A percentile compares a stretch with the other conserved stretches of the same genome.
phyloP scores from a whole-genome alignment of 139 green algal species.

The Raphidocelis subcapitata region DNA sequence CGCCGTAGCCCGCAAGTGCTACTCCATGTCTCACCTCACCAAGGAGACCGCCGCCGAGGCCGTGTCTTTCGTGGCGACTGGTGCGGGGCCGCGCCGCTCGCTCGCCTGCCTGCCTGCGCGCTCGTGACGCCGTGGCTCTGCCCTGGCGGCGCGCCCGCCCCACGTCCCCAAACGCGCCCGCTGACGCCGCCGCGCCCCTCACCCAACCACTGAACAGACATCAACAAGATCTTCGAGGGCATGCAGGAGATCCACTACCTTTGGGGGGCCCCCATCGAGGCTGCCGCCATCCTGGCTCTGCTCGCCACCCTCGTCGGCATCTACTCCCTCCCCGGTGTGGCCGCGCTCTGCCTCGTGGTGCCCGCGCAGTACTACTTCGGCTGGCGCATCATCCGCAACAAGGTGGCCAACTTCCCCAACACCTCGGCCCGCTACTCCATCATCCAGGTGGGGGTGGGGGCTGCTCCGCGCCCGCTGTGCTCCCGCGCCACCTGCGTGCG shows the following conservation, averaged over 20 bases:
- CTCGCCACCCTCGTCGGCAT: constrained; percentile 47
- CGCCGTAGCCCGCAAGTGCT: constrained; percentile 58
- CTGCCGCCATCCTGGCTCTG: constrained; percentile 55
- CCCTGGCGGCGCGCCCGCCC: no score
- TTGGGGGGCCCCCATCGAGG: constrained; percentile 61
- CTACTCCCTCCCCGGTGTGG: constrained; percentile 37
- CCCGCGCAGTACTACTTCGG: constrained; percentile 64
- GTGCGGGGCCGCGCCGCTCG: no score
- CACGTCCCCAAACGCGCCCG: no score
- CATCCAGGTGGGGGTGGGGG: constrained; percentile 27
- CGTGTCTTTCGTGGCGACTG: constrained; percentile 54
- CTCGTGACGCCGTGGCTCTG: no score
- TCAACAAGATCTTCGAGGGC: constrained; percentile 57
- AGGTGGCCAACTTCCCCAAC: constrained; percentile 46
- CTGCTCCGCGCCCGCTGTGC: no score
- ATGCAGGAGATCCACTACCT: constrained; percentile 71
- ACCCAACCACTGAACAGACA: no score
- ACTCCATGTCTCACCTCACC: constrained; percentile 51
- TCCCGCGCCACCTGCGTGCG: no score
- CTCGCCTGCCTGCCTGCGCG: no score
- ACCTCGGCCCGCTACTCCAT: constrained; percentile 33
- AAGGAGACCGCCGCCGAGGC: constrained; percentile 47
- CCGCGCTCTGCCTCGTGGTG: constrained; percentile 30
- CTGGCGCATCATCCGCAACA: constrained; percentile 60
- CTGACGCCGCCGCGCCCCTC: no score